A percentile compares a stretch with the other conserved stretches of the same genome.
These are phyloP conservation scores for Geotrichum cucujoidarum DNA, from an alignment of 1,139 yeast species.

Conservation along the genomic window DNA sequence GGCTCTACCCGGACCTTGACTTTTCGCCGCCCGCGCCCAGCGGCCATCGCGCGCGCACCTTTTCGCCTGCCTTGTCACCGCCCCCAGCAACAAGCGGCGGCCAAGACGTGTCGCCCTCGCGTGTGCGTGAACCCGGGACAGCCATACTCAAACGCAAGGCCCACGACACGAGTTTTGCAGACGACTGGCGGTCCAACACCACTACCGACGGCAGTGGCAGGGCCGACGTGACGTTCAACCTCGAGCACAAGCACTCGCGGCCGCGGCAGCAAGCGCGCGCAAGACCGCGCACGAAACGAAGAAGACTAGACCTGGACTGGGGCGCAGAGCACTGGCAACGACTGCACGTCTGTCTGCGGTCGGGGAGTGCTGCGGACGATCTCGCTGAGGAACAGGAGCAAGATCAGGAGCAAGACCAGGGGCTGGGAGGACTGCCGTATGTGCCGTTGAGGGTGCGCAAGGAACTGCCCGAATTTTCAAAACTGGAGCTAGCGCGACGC, in stretches of 20 bases:
- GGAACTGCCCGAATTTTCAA: slow-evolving; percentile 13
- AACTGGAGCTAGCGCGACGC: slow-evolving; percentile 12
- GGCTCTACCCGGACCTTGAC: too few species aligned
- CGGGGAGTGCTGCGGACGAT: too few species aligned
- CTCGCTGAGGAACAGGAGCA: too few species aligned
- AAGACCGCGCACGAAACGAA: slow-evolving; percentile 1
- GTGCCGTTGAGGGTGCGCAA: slow-evolving; percentile 9
- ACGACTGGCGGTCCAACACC: background rate
- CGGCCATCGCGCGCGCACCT: too few species aligned
- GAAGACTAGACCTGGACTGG: slow-evolving; percentile 6
- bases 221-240: background rate
- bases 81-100: too few species aligned
- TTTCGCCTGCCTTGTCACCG: too few species aligned
- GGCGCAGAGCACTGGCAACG: slow-evolving; percentile 10
- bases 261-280: background rate
- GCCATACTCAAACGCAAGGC: slow-evolving; percentile 8
- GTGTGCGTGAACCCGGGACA: background rate
- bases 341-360: background rate
- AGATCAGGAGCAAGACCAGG: background rate
- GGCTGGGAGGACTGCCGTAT: background rate
- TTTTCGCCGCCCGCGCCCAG: too few species aligned
- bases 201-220: background rate
- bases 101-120: background rate
- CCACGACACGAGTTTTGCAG: slow-evolving; percentile 5
- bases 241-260: background rate